A percentile compares a stretch with the other conserved stretches of the same genome.
These are phyloP conservation scores for Babesia sp. DNA, from an alignment of 169 alveolate species.

Conservation along the genomic window DNA sequence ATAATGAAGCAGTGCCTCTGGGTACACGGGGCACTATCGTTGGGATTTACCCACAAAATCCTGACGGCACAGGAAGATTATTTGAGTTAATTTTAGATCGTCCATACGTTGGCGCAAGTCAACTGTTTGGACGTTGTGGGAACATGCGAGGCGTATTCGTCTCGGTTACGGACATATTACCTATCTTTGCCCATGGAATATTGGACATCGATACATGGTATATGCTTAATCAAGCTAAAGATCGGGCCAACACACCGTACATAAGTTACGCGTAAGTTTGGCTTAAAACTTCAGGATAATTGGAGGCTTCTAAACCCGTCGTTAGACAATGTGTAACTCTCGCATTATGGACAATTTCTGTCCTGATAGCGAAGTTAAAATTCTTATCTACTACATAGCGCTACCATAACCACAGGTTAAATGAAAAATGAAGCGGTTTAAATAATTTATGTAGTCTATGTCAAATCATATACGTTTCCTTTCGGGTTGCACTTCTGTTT, in stretches of 20 bases:
- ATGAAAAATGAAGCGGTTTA: too few relatives aligned
- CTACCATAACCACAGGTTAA: too few relatives aligned
- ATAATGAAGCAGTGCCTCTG: slow-evolving; percentile 50
- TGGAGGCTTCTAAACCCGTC: too few relatives aligned
- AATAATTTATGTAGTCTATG: too few relatives aligned
- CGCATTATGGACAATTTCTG: too few relatives aligned
- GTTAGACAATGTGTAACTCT: too few relatives aligned
- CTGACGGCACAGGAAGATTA: slow-evolving; percentile 9
- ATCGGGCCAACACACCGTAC: slow-evolving; percentile 37
- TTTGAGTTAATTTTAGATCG: slow-evolving; percentile 50
- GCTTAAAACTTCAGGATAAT: too few relatives aligned
- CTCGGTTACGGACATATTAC: slow-evolving; percentile 25
- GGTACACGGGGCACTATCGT: slow-evolving; percentile 62
- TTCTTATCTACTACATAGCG: too few relatives aligned
- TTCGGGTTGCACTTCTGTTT: too few relatives aligned
- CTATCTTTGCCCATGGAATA: slow-evolving; percentile 1
- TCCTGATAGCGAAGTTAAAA: too few relatives aligned
- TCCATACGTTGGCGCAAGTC: slow-evolving; percentile 24
- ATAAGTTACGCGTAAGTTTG: slow-evolving; percentile 53
- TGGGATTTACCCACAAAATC: slow-evolving; percentile 59
- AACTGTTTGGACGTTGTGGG: slow-evolving; percentile 52
- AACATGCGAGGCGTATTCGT: slow-evolving; percentile 65
- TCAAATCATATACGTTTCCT: too few relatives aligned
- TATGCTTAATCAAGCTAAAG: slow-evolving; percentile 13
- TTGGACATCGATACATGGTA: slow-evolving; percentile 11